Evolutionary conservation across 2,329 filamentous ascomycete genomes (phyloP), one percentile per base, ranked within the genome.

Genomic region (Cadophora luteo-olivacea): DNA sequence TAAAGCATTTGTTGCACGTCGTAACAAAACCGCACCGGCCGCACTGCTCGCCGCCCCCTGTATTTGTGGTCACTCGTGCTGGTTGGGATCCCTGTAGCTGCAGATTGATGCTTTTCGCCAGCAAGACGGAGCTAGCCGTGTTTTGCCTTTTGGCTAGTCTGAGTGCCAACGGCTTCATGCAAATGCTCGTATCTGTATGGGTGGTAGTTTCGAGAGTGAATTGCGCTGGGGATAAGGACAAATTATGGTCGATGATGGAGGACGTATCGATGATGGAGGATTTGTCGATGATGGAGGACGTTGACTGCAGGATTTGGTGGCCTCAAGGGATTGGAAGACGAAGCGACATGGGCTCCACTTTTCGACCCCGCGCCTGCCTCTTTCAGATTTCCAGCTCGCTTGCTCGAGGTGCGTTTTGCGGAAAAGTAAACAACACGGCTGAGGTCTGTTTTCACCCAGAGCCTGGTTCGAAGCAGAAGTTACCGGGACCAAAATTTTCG

Each of bases 41-140:
- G 55, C 55, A 58, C 55, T 22, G 55, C 33, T 48, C 58, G 58
- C 58, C 55, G 55, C 58, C 58, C 58, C 58, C 58, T 61, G 58
- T 61, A 38, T 36, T 22, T 58, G 33, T 11, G n/a, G 55, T 33
- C 52, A 58, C 1, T 58, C 19, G 55, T 8, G 33, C 32, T 57
- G 19, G 32, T 22, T 9, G 29, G 0, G 55, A 58, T n/a, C 55
- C 55, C 32, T 57, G 55, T 33, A 58, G 32, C 55, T 58, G 55
- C 55, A 58, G 55, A 11, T 38, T 29, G 52, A 38, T 29, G 29
- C 54, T 36, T 36, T 38, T 24, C 38, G 32, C 55, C 33, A 58
- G 33, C 55, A 32, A 29, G 55, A 16, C n/a, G 9, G 7, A 38
- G 33, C 55, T 58, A 58, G 55, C 55, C n/a, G 7, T 33, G 16